A percentile compares a stretch with the other conserved stretches of the same genome.
Conservation (phyloP, 768 basidiomycete genomes). For the Leccinum subtestaceum region DNA sequence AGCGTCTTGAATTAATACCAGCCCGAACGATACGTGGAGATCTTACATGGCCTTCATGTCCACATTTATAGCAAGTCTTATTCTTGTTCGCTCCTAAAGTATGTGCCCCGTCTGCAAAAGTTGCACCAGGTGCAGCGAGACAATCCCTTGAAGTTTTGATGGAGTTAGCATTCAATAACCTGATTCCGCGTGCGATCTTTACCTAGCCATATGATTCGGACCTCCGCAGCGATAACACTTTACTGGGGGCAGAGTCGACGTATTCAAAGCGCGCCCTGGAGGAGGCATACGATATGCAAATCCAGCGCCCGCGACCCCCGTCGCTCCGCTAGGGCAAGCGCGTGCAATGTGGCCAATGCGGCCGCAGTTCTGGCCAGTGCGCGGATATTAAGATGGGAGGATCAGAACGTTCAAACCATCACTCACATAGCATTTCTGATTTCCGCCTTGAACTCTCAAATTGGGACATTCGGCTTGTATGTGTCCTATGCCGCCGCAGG, state of each 20-base stretch:
- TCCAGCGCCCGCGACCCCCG: constrained; percentile 36
- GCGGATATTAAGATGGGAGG: constrained; percentile 3
- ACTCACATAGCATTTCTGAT: constrained; percentile 84
- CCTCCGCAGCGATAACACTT: constrained; percentile 91
- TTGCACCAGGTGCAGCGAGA: constrained; percentile 66
- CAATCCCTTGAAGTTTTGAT: constrained; percentile 57
- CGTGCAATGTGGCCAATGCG: constrained; percentile 83
- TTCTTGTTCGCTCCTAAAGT: constrained; percentile 48
- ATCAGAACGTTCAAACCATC: not conserved
- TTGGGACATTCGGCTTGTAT: constrained; percentile 86
- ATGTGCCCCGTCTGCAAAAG: constrained; percentile 44
- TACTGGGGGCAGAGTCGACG: constrained; percentile 73
- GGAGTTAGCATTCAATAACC: constrained; percentile 6
- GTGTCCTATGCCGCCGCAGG: constrained; percentile 89
- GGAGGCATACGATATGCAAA: constrained; percentile 71
- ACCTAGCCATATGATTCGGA: constrained; percentile 85
- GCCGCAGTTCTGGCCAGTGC: constrained; percentile 61
- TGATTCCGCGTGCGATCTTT: constrained; percentile 7
- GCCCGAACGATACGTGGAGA: not conserved
- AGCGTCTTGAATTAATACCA: constrained; percentile 6
- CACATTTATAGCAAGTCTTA: constrained; percentile 88
- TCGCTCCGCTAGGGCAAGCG: constrained; percentile 55
- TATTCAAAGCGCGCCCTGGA: constrained; percentile 72
- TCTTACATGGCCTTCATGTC: constrained; percentile 83
- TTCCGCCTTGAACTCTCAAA: constrained; percentile 63